Evolutionary conservation across 2,329 filamentous ascomycete genomes (phyloP).

Genomic region (Cadophora luteo-olivacea): DNA sequence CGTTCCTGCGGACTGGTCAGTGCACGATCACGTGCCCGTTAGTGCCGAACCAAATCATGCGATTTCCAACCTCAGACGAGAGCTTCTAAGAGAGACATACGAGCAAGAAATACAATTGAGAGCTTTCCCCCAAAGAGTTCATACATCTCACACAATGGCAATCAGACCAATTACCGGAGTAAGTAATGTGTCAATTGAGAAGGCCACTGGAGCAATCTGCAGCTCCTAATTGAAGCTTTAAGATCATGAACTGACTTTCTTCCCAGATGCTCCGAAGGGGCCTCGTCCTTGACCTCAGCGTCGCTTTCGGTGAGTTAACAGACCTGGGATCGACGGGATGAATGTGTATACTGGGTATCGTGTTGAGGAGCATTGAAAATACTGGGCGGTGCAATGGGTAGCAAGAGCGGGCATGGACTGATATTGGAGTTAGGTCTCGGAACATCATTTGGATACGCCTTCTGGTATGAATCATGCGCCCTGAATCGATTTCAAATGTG

Average conservation of each 20-base stretch:
- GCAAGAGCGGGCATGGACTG: slow-evolving; percentile 19
- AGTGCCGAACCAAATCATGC: slow-evolving; percentile 28
- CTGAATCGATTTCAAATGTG: neutral
- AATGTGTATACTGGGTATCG: neutral
- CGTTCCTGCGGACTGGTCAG: slow-evolving; percentile 9
- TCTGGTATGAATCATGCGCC: slow-evolving; percentile 54
- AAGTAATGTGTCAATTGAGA: slow-evolving; percentile 29
- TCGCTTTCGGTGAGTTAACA: slow-evolving; percentile 57
- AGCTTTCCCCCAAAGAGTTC: slow-evolving; percentile 37
- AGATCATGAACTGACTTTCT: slow-evolving; percentile 40
- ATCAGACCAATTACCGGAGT: slow-evolving; percentile 48
- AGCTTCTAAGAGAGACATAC: slow-evolving; percentile 21
- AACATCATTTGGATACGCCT: slow-evolving; percentile 58
- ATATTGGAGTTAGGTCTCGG: slow-evolving; percentile 55
- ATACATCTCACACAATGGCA: slow-evolving; percentile 42
- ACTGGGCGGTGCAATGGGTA: neutral
- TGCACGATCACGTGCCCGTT: slow-evolving; percentile 22
- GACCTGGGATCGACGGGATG: neutral
- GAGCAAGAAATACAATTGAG: slow-evolving; percentile 40
- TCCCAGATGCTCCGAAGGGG: slow-evolving; percentile 63
- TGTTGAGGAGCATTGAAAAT: neutral
- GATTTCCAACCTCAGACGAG: slow-evolving; percentile 35
- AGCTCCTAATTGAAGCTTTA: slow-evolving; percentile 18
- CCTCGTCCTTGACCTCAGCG: slow-evolving; percentile 63
- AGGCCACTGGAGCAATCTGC: neutral